Conservation (phyloP, 495 filamentous ascomycete species). For the Pyrenopolyporus hunteri region DNA sequence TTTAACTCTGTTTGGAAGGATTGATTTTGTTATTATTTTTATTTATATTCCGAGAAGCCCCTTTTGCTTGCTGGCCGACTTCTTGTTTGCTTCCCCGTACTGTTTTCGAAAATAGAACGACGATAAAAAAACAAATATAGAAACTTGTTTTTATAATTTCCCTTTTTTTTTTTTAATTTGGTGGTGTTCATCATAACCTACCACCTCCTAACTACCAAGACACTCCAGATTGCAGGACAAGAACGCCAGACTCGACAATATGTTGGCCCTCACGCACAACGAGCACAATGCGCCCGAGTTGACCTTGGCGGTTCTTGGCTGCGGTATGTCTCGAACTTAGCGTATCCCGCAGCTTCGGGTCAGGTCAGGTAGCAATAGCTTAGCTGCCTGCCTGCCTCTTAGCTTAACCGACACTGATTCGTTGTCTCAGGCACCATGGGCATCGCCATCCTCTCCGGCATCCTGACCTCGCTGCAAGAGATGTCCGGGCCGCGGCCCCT, state of each 20-base stretch:
- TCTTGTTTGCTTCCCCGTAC: not conserved
- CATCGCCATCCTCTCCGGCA: slow-evolving; percentile 81
- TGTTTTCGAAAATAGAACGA: not conserved
- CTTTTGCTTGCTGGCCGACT: not conserved
- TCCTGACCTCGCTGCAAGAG: slow-evolving; percentile 68
- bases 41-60: not conserved
- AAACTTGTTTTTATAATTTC: no score
- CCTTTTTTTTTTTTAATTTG: no score
- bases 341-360: not conserved
- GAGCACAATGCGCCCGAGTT: slow-evolving; percentile 53
- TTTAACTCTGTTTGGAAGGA: not conserved
- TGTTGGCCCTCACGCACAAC: slow-evolving; percentile 44
- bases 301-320: slow-evolving; percentile 74
- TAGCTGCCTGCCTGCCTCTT: no score
- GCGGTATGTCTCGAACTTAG: slow-evolving; percentile 58
- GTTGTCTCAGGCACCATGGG: slow-evolving; percentile 73
- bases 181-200: no score
- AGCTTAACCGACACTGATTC: not conserved
- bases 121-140: not conserved
- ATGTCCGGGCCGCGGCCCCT: slow-evolving; percentile 46
- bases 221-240: no score
- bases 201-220: no score
- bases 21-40: not conserved
- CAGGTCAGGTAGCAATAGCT: slow-evolving; percentile 31
- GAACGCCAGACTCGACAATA: slow-evolving; percentile 32